Percentiles rank a stretch among this genome's conserved stretches.
Evolutionary conservation across 2,329 filamentous ascomycete genomes (phyloP).

Genomic region (Bimuria novae-zelandiae): DNA sequence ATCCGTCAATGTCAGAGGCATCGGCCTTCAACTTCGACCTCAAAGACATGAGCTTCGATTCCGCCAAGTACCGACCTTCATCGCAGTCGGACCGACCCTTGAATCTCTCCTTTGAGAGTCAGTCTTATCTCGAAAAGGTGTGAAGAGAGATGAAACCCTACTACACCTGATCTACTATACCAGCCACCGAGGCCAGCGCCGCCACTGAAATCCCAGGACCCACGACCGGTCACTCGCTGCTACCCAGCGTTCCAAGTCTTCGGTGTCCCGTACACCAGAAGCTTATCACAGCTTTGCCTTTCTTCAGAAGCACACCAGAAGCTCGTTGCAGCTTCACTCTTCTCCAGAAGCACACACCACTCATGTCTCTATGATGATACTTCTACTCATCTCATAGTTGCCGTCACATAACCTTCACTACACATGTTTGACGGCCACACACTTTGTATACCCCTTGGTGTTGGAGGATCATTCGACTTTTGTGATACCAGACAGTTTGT

Average conservation of each 20-base stretch:
- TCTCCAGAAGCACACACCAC: constrained; percentile 7
- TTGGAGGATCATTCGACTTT: constrained; percentile 30
- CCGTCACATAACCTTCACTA: constrained; percentile 12
- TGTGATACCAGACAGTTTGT: constrained; percentile 47
- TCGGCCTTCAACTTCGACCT: constrained; percentile 45
- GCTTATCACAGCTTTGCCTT: background rate
- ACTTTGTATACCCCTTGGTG: constrained; percentile 31
- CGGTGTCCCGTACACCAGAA: background rate
- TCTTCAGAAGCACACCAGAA: background rate
- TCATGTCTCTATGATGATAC: constrained; percentile 10
- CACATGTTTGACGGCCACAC: constrained; percentile 38
- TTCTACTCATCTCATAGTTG: constrained; percentile 15
- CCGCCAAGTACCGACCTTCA: constrained; percentile 14
- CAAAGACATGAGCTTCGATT: constrained; percentile 27
- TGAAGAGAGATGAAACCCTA: no score
- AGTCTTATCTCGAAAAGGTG: constrained; percentile 14
- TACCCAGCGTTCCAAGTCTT: no score
- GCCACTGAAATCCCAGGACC: no score
- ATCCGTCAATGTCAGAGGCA: constrained; percentile 45
- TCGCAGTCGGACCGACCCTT: constrained; percentile 22
- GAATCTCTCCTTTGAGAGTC: constrained; percentile 17
- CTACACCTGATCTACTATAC: no score
- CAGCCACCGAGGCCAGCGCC: no score
- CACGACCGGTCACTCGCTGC: no score
- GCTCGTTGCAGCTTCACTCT: no score